phyloP scores from a whole-genome alignment of 2,329 filamentous ascomycete genomes.

The Xylaria hypoxylon region DNA sequence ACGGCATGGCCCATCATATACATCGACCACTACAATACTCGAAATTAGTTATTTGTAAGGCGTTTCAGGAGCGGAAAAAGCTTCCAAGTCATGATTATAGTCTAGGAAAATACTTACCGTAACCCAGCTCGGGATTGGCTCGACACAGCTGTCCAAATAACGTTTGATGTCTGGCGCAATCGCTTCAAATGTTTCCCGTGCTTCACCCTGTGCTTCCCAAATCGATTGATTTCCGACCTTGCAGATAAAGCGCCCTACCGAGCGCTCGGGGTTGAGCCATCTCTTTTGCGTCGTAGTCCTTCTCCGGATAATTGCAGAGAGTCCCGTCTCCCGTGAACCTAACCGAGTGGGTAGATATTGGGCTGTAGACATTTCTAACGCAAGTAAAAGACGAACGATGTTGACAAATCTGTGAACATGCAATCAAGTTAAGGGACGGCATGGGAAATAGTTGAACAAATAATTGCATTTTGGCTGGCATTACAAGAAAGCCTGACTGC shows the following conservation, averaged over 20 bases:
- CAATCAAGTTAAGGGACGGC: neutral
- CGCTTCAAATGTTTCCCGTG: slow-evolving; percentile 4
- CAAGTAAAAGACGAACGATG: neutral
- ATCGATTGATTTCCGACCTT: slow-evolving; percentile 10
- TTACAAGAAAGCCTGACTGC: neutral
- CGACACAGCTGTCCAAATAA: slow-evolving; percentile 9
- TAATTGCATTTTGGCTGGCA: neutral
- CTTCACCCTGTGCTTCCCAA: slow-evolving; percentile 13
- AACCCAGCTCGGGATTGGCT: slow-evolving; percentile 15
- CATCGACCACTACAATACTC: slow-evolving; percentile 5
- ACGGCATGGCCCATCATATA: slow-evolving; percentile 4
- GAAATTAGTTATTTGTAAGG: neutral
- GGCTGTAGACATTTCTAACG: slow-evolving; percentile 3
- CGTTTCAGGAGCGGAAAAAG: no score
- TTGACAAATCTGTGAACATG: neutral
- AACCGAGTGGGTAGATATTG: slow-evolving; percentile 5
- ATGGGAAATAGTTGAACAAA: neutral
- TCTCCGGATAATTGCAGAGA: slow-evolving; percentile 8
- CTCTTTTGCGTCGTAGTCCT: neutral
- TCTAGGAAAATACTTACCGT: neutral
- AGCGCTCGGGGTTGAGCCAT: slow-evolving; percentile 15
- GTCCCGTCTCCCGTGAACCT: slow-evolving; percentile 2
- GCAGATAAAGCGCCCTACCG: slow-evolving; percentile 7
- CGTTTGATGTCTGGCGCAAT: slow-evolving; percentile 12
- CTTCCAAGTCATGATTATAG: neutral